These are phyloP conservation scores for Geotrichum klebahnii DNA, from an alignment of 1,139 yeast species.

Conservation along the genomic window DNA sequence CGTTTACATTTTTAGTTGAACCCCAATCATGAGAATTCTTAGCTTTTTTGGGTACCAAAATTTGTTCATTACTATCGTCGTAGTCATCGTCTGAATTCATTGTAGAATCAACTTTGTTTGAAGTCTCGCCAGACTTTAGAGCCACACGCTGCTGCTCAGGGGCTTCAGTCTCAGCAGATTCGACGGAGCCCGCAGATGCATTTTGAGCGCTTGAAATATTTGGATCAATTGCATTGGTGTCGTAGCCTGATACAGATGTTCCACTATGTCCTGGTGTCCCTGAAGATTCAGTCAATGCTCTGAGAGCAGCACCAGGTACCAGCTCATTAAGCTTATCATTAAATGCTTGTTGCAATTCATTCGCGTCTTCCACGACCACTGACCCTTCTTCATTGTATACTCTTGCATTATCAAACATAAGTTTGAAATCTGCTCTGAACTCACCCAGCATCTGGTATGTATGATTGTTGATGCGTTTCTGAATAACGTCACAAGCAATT, in stretches of 20 bases:
- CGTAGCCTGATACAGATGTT: no score
- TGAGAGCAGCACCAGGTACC: conserved; percentile 19
- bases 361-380: conserved; percentile 73
- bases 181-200: no score
- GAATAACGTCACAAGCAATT: conserved; percentile 61
- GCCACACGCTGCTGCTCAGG: background rate
- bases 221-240: no score
- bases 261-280: no score
- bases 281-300: conserved; percentile 15
- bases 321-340: conserved; percentile 23
- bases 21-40: conserved; percentile 2
- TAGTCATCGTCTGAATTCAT: background rate
- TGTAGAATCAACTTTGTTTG: background rate
- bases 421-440: conserved; percentile 64
- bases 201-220: no score
- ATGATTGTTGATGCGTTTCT: conserved; percentile 44
- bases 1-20: background rate
- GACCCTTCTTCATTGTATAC: conserved; percentile 91
- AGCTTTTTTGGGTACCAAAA: background rate
- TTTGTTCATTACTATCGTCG: background rate
- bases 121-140: background rate
- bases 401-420: conserved; percentile 78
- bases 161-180: no score
- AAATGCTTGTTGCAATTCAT: conserved; percentile 49
- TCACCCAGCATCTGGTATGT: conserved; percentile 56